Percentiles rank a stretch among this genome's conserved stretches.
Conservation (phyloP, 2,329 filamentous ascomycete genomes). For the Fusarium tupiense region DNA sequence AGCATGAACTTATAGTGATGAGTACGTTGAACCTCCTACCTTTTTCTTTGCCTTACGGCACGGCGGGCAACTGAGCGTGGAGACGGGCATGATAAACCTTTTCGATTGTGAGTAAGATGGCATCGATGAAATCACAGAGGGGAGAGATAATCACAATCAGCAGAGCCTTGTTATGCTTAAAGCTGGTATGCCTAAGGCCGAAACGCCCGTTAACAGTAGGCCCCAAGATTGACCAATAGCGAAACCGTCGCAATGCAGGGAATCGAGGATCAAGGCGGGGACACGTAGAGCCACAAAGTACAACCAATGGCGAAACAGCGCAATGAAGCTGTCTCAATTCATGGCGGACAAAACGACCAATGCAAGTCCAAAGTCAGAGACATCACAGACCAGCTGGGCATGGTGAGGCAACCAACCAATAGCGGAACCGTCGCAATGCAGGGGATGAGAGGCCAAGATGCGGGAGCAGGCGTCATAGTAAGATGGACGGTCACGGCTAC, state of each 20-base stretch:
- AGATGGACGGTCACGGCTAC: fast-evolving
- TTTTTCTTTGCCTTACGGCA: neutral
- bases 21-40: neutral
- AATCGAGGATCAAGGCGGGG: fast-evolving
- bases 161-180: neutral
- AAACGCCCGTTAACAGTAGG: neutral
- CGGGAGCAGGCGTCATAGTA: neutral
- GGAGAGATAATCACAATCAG: neutral
- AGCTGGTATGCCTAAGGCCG: neutral
- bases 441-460: neutral
- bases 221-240: neutral
- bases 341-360: neutral
- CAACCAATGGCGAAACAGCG: neutral
- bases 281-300: neutral
- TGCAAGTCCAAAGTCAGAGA: neutral
- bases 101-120: fast-evolving
- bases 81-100: neutral
- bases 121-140: neutral
- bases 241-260: neutral
- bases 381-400: neutral
- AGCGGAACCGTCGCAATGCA: neutral
- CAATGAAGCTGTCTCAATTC: neutral
- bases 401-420: neutral
- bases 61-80: neutral
- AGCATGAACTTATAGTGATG: neutral